These are phyloP conservation scores for Globisporangium lucens DNA, from an alignment of 352 stramenopile species.

Conservation along the genomic window DNA sequence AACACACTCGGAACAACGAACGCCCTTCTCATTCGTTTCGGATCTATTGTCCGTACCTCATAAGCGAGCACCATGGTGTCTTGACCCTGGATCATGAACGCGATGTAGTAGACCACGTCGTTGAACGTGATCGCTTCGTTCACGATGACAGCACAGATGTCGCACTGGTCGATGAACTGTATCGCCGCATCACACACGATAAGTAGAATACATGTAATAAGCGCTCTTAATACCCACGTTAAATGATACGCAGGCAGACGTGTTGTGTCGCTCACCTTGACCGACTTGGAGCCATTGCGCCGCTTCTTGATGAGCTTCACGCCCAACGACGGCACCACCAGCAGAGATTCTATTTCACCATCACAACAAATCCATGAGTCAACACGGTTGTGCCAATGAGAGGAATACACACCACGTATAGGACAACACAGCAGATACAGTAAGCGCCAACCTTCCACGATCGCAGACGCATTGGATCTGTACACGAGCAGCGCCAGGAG, in stretches of 20 bases:
- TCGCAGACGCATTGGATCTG: neutral
- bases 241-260: neutral
- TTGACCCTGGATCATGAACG: slow-evolving; percentile 69
- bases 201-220: neutral
- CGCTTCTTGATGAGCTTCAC: slow-evolving; percentile 64
- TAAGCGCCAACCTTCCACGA: slow-evolving; percentile 12
- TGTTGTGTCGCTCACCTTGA: slow-evolving; percentile 20
- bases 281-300: slow-evolving; percentile 40
- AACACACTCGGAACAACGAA: neutral
- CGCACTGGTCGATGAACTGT: slow-evolving; percentile 42
- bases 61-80: slow-evolving; percentile 73
- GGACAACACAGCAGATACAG: neutral
- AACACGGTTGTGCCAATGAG: neutral
- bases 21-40: too few relatives aligned
- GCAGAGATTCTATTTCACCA: slow-evolving; percentile 49
- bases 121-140: slow-evolving; percentile 82
- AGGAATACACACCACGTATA: neutral
- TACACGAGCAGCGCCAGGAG: slow-evolving; percentile 8
- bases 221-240: too few relatives aligned
- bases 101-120: slow-evolving; percentile 79
- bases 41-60: slow-evolving; percentile 40
- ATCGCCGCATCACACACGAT: neutral
- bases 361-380: neutral
- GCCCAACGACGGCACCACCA: slow-evolving; percentile 70
- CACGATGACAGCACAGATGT: slow-evolving; percentile 68